Evolutionary conservation across 2,329 filamentous ascomycete genomes (phyloP).

Genomic region (Sporothrix mexicana): DNA sequence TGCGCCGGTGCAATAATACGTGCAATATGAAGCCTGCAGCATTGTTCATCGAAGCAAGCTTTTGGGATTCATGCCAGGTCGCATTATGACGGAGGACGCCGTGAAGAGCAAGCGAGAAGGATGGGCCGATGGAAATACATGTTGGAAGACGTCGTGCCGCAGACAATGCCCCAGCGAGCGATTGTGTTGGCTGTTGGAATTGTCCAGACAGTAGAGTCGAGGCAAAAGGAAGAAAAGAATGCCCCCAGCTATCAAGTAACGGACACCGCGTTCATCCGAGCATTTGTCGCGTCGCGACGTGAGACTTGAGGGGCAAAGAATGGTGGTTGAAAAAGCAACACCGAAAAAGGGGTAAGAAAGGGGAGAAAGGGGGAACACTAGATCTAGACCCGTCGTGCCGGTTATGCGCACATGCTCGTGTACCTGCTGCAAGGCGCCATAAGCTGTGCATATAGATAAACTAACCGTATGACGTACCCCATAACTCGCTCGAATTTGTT

Average conservation of each 20-base stretch:
- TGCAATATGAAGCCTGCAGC: slow-evolving; percentile 17
- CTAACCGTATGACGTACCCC: slow-evolving; percentile 24
- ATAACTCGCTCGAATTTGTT: slow-evolving; percentile 10
- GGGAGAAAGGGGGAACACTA: slow-evolving; percentile 23
- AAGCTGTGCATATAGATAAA: neutral
- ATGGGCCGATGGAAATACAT: neutral
- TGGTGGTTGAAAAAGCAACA: neutral
- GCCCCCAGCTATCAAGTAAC: too few species aligned
- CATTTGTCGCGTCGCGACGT: slow-evolving; percentile 7
- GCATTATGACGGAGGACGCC: slow-evolving; percentile 16
- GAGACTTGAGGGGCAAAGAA: slow-evolving; percentile 6
- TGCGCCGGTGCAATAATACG: slow-evolving; percentile 5
- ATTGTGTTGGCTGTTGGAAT: neutral
- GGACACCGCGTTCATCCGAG: neutral
- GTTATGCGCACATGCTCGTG: neutral
- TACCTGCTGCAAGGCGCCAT: neutral
- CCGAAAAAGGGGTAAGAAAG: slow-evolving; percentile 18
- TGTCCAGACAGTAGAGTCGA: neutral
- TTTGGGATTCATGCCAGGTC: slow-evolving; percentile 10
- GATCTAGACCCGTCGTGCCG: neutral
- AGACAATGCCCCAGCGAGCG: too few species aligned
- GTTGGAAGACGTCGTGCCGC: too few species aligned
- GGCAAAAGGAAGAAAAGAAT: neutral
- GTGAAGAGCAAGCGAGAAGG: neutral
- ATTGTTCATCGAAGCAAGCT: slow-evolving; percentile 13